phyloP scores from a whole-genome alignment of 345 rosid genomes.

The Hypericum perforatum region DNA sequence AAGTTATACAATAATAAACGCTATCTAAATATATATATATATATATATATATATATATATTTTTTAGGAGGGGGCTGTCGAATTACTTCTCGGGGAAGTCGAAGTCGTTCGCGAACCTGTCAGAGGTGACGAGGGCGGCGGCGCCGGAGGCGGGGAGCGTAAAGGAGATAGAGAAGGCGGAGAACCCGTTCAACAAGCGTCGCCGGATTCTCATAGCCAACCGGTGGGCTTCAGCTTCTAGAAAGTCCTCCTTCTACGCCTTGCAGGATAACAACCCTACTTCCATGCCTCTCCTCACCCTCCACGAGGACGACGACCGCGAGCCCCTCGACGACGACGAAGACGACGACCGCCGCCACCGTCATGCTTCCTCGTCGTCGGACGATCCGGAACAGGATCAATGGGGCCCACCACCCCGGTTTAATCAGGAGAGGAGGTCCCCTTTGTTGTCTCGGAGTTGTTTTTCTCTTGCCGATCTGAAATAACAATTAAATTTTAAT shows the following conservation, averaged over 20 bases:
- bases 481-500: too few species aligned
- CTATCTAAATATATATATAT: too few species aligned
- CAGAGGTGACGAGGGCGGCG: neutral
- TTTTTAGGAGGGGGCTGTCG: constrained; percentile 62
- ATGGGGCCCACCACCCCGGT: too few species aligned
- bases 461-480: too few species aligned
- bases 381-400: too few species aligned
- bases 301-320: constrained; percentile 23
- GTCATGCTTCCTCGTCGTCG: too few species aligned
- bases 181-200: constrained; percentile 72
- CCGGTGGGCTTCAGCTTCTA: constrained; percentile 14
- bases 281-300: constrained; percentile 70
- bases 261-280: constrained; percentile 44
- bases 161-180: constrained; percentile 53
- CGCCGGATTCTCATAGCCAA: constrained; percentile 48
- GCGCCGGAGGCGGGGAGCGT: constrained; percentile 9
- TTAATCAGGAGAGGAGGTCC: too few species aligned
- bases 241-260: constrained; percentile 37
- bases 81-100: constrained; percentile 70
- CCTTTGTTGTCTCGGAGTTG: too few species aligned
- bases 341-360: too few species aligned
- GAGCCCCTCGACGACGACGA: constrained; percentile 5
- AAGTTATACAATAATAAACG: too few species aligned
- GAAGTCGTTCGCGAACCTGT: constrained; percentile 60
- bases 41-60: too few species aligned